A percentile compares a stretch with the other conserved stretches of the same genome.
These are phyloP conservation scores for Scheffersomyces insectosa DNA, from an alignment of 1,139 yeast species.

Conservation along the genomic window DNA sequence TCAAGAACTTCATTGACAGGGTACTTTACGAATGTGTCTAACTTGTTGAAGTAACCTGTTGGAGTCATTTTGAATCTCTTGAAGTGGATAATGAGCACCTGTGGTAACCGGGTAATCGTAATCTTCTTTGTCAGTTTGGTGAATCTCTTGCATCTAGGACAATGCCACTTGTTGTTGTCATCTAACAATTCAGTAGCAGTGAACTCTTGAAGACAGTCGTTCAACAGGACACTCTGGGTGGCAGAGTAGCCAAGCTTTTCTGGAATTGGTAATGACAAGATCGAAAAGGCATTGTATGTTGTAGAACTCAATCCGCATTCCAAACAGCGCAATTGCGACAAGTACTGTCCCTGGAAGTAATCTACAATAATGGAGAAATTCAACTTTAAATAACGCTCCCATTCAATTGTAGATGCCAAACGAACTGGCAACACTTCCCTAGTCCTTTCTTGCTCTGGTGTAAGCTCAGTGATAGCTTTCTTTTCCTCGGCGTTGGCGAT, in stretches of 20 bases:
- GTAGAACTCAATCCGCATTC: constrained; percentile 81
- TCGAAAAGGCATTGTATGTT: constrained; percentile 80
- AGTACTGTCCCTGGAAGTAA: constrained; percentile 86
- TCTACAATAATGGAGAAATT: constrained; percentile 86
- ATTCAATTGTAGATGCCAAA: constrained; percentile 87
- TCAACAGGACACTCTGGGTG: constrained; percentile 39
- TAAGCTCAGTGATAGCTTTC: constrained; percentile 47
- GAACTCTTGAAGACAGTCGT: constrained; percentile 71
- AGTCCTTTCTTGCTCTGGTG: constrained; percentile 71
- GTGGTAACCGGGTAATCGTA: constrained; percentile 71
- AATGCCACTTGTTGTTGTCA: constrained; percentile 85
- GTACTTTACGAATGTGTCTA: constrained; percentile 62
- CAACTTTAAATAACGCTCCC: constrained; percentile 87
- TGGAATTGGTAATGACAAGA: constrained; percentile 75
- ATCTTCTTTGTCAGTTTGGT: constrained; percentile 70
- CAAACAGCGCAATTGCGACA: constrained; percentile 75
- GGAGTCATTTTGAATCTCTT: constrained; percentile 68
- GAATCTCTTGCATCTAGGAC: constrained; percentile 74
- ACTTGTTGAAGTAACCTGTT: constrained; percentile 51
- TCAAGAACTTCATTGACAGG: constrained; percentile 60
- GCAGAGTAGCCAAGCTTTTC: constrained; percentile 20
- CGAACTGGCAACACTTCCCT: constrained; percentile 78
- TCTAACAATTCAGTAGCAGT: constrained; percentile 69
- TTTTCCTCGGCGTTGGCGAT: constrained; percentile 36
- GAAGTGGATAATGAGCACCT: constrained; percentile 69